Conservation (phyloP, 192 early-diverging fungal genomes). For the Backusella psychrophila region DNA sequence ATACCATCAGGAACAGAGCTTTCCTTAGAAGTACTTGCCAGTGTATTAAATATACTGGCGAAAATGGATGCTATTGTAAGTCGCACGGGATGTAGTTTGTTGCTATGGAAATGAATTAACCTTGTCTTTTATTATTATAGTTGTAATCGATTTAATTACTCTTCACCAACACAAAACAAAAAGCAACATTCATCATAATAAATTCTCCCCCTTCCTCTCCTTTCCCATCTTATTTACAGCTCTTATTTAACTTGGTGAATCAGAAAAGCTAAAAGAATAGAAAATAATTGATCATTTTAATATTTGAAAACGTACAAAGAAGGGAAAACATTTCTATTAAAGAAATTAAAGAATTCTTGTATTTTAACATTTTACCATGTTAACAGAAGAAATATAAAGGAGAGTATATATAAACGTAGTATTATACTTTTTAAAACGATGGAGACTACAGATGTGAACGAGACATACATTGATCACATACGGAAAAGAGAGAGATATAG, state of each 20-base stretch:
- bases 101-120: neutral
- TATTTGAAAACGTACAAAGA: too few species aligned
- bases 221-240: neutral
- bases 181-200: neutral
- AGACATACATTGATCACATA: too few species aligned
- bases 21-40: conserved; percentile 68
- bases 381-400: too few species aligned
- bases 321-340: too few species aligned
- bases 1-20: conserved; percentile 55
- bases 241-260: neutral
- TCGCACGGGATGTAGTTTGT: neutral
- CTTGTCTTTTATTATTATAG: conserved; percentile 3
- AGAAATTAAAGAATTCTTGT: too few species aligned
- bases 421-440: too few species aligned
- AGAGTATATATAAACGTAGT: too few species aligned
- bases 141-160: neutral
- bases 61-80: conserved; percentile 87
- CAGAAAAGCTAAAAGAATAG: neutral
- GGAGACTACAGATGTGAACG: too few species aligned
- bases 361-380: too few species aligned
- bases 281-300: neutral
- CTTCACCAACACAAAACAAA: neutral
- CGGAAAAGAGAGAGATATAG: too few species aligned
- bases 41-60: conserved; percentile 82
- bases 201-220: neutral